Conservation (phyloP, 2,329 filamentous ascomycete species). For the Tolypocladium album region DNA sequence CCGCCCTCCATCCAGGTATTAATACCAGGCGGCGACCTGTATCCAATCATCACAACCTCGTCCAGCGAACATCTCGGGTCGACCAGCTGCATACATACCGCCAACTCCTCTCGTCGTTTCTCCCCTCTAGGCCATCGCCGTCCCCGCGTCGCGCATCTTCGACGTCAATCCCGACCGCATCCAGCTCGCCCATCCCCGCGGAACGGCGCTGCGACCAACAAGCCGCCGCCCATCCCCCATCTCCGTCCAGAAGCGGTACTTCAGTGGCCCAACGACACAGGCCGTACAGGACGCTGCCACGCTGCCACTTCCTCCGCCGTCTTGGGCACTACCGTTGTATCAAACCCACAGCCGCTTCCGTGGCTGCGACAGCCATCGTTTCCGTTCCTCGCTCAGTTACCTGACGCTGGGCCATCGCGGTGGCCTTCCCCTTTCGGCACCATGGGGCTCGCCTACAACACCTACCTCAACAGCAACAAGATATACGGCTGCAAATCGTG, state of each 20-base stretch:
- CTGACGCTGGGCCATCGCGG: neutral
- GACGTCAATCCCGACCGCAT: neutral
- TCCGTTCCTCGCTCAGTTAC: neutral
- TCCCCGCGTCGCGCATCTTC: no score
- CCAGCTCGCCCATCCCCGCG: neutral
- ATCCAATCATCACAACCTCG: neutral
- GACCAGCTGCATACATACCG: neutral
- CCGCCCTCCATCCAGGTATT: neutral
- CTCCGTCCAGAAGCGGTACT: neutral
- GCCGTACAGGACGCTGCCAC: neutral
- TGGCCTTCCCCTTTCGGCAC: constrained; percentile 6
- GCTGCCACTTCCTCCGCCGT: neutral
- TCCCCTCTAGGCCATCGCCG: neutral
- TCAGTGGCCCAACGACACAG: neutral
- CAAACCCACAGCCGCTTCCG: no score
- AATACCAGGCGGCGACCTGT: neutral
- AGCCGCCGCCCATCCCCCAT: neutral
- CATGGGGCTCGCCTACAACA: constrained; percentile 89
- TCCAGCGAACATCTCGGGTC: neutral
- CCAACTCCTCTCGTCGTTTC: neutral
- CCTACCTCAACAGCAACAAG: constrained; percentile 75
- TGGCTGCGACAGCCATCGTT: neutral
- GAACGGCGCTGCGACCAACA: neutral
- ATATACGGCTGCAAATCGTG: constrained; percentile 92
- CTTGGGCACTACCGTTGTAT: neutral